These are phyloP conservation scores for Morella rubra DNA, from an alignment of 306 rosid genomes.

Conservation along the genomic window DNA sequence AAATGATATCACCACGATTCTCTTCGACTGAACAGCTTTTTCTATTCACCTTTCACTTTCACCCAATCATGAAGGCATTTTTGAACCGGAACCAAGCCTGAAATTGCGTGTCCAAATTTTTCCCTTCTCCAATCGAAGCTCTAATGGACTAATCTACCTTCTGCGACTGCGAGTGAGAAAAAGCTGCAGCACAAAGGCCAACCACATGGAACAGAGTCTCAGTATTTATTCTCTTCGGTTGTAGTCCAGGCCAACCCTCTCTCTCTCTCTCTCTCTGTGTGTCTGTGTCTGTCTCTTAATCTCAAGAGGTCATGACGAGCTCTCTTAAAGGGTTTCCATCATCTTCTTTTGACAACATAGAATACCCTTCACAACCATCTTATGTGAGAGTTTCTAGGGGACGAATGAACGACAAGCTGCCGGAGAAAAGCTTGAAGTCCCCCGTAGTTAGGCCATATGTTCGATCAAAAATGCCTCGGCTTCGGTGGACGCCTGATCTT, in stretches of 20 bases:
- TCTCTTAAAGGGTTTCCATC: conserved; percentile 29
- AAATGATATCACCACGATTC: conserved; percentile 42
- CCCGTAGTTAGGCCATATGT: conserved; percentile 56
- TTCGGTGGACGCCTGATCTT: conserved; percentile 86
- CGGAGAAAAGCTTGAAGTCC: conserved; percentile 35
- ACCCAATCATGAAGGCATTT: conserved; percentile 65
- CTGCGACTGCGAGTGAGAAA: conserved; percentile 23
- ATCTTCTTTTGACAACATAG: conserved; percentile 31
- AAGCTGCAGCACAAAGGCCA: conserved; percentile 71
- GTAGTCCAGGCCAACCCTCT: conserved; percentile 16
- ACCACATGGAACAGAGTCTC: conserved; percentile 45
- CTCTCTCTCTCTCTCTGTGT: conserved; percentile 21
- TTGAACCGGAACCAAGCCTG: conserved; percentile 47
- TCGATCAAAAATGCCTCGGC: conserved; percentile 72
- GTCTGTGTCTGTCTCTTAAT: conserved; percentile 13
- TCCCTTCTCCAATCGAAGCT: conserved; percentile 62
- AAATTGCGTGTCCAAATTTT: conserved; percentile 54
- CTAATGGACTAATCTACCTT: conserved; percentile 58
- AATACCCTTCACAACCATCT: conserved; percentile 11
- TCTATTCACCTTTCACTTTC: conserved; percentile 54
- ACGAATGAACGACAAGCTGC: not conserved
- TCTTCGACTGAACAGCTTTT: conserved; percentile 12
- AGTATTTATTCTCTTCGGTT: conserved; percentile 63
- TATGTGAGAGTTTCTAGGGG: conserved; percentile 7
- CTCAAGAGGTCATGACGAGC: conserved; percentile 20